A percentile compares a stretch with the other conserved stretches of the same genome.
Conservation (phyloP, 2,329 filamentous ascomycete genomes). For the Didymella pomorum region DNA sequence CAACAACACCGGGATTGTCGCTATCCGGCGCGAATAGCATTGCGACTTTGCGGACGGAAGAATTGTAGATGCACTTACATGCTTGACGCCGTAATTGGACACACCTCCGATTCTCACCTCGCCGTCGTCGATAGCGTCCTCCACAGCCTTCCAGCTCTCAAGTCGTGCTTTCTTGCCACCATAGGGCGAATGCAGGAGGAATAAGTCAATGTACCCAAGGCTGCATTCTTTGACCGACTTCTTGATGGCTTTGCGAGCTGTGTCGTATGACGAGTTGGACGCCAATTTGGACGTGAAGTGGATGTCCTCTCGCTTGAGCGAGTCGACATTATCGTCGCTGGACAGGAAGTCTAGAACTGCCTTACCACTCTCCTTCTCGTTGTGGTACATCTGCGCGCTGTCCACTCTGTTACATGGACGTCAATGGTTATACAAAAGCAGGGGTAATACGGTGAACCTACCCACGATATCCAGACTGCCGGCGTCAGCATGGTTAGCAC, state of each 20-base stretch:
- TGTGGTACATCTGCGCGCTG: constrained; percentile 70
- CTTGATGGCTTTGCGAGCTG: constrained; percentile 71
- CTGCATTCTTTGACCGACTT: constrained; percentile 70
- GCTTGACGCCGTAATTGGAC: constrained; percentile 78
- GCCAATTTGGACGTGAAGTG: constrained; percentile 84
- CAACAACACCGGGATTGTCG: constrained; percentile 16
- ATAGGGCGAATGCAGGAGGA: constrained; percentile 80
- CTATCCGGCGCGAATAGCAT: constrained; percentile 13
- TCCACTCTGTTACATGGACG: constrained; percentile 56
- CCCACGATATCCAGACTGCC: constrained; percentile 57
- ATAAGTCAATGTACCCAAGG: constrained; percentile 79
- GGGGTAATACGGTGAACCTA: constrained; percentile 32
- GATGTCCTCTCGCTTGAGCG: constrained; percentile 71
- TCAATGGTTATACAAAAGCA: constrained; percentile 33
- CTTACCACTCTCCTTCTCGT: constrained; percentile 73
- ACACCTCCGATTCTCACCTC: constrained; percentile 77
- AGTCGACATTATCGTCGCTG: constrained; percentile 56
- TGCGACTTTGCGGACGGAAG: neutral
- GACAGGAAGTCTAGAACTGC: constrained; percentile 68
- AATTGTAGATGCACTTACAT: constrained; percentile 59
- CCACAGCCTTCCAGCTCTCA: constrained; percentile 78
- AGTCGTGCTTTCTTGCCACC: constrained; percentile 73
- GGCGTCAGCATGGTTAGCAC: constrained; percentile 29
- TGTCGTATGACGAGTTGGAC: constrained; percentile 71
- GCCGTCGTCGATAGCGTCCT: constrained; percentile 76